phyloP scores from a whole-genome alignment of 2,329 filamentous ascomycete species.

The Aureobasidium sp. region DNA sequence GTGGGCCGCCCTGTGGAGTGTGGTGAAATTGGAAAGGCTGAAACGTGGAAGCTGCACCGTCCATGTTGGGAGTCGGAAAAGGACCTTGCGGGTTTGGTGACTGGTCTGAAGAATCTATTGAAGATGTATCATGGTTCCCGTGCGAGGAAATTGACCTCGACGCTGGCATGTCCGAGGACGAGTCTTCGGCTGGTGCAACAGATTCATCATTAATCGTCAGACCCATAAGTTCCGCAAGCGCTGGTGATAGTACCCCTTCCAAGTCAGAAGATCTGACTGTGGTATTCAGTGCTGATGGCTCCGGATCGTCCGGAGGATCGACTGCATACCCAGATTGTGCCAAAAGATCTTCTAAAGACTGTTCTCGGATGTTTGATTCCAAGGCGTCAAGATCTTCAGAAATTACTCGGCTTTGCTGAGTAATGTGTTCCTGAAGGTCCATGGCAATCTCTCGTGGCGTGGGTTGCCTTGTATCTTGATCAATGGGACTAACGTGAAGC shows the following conservation, averaged over 20 bases:
- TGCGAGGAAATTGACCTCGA: not conserved
- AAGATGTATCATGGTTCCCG: not conserved
- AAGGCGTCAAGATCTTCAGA: conserved; percentile 25
- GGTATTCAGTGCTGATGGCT: not conserved
- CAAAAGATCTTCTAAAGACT: conserved; percentile 38
- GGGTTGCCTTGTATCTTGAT: not conserved
- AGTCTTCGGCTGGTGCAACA: not conserved
- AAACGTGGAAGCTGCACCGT: not conserved
- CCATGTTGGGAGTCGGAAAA: conserved; percentile 2
- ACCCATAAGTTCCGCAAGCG: not conserved
- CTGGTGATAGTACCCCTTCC: too few species aligned
- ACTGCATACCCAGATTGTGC: conserved; percentile 18
- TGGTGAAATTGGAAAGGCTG: not conserved
- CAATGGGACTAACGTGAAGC: not conserved
- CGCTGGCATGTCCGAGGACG: not conserved
- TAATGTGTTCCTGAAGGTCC: conserved; percentile 22
- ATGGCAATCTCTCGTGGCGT: conserved; percentile 11
- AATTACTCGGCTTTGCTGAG: conserved; percentile 25
- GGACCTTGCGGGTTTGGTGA: conserved; percentile 3
- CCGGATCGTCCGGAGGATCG: not conserved
- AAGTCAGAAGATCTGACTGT: too few species aligned
- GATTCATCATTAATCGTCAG: not conserved
- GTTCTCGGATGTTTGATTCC: conserved; percentile 30
- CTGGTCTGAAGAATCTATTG: not conserved
- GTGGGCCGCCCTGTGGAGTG: not conserved